These are phyloP conservation scores for Trichoderma orchidacearum DNA, from an alignment of 495 filamentous ascomycete genomes.

Conservation along the genomic window DNA sequence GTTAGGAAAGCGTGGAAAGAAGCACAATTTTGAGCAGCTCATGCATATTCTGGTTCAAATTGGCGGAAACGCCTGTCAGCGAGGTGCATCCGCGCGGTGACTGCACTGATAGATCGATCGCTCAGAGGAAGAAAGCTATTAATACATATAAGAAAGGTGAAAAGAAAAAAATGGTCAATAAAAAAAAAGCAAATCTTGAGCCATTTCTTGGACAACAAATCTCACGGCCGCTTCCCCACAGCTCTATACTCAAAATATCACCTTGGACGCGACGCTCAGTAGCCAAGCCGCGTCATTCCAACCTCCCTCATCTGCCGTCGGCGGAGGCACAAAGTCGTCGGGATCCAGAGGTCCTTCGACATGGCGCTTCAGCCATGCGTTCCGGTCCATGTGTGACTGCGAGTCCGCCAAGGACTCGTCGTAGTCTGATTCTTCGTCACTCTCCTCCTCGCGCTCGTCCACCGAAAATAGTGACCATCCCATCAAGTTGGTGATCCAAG, in stretches of 20 bases:
- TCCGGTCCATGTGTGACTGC: conserved; percentile 14
- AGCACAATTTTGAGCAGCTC: no score
- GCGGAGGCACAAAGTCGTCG: conserved; percentile 23
- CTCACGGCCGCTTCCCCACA: no score
- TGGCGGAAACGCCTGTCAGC: background rate
- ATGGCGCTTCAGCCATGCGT: background rate
- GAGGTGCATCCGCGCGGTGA: background rate
- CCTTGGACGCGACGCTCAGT: conserved; percentile 59
- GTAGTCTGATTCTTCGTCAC: conserved; percentile 20
- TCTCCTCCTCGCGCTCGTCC: conserved; percentile 23
- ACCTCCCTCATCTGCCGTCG: conserved; percentile 40
- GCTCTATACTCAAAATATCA: conserved; percentile 42
- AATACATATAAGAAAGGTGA: background rate
- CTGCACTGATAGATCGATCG: background rate
- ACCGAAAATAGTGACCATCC: conserved; percentile 70
- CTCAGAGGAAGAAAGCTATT: background rate
- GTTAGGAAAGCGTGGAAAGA: no score
- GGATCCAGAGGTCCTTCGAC: background rate
- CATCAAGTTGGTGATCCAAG: conserved; percentile 61
- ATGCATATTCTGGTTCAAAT: background rate
- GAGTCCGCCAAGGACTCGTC: conserved; percentile 29
- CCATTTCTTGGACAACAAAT: no score
- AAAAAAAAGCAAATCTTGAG: background rate
- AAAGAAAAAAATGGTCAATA: background rate
- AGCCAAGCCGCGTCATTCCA: conserved; percentile 86